Base-by-base conservation (phyloP, 1,284 basidiomycete species). In the Ceratobasidium sp. region DNA sequence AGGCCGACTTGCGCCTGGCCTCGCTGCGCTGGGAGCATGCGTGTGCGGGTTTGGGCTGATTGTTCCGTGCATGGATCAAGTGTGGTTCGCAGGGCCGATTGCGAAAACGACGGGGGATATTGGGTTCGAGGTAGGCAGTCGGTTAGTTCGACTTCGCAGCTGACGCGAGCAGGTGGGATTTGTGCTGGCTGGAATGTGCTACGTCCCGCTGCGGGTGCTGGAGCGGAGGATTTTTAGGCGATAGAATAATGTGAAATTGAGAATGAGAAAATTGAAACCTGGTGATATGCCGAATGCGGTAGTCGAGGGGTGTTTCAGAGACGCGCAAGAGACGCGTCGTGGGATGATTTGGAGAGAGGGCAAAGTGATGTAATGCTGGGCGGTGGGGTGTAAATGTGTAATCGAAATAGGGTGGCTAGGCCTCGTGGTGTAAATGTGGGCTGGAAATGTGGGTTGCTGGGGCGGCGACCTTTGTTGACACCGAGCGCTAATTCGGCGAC, bases 81-180 rank as follows among this genome's bases (percentile, higher is more conserved):
- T 83, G 7, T 92, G 89, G 90, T 92, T 85, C 74, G 78, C 82
- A 0, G 90, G 90, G 0, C 90, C 90, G 1, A 85, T 92, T 49
- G 90, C 86, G n/a, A 22, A n/a, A 69, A 81, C 69, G n/a, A 83
- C 89, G 17, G 90, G 90, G 0, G 90, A 92, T 77, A 86, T 92
- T 70, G 90, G 89, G n/a, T 89, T 92, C 70, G 88, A 91, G 77
- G 77, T 90, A 45, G 45, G 54, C 43, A 22, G 15, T n/a, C 50
- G 31, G 20, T 27, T n/a, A 20, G 31, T 3, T 32, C 42, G 40
- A 56, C 13, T 6, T 6, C 29, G 31, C 29, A 27, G 49, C 50
- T 65, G 49, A 58, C 49, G 22, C 20, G n/a, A 32, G 29, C 58
- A 71, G 70, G 70, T 69, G 53, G 88, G 87, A 13, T 86, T 91